phyloP scores from a whole-genome alignment of 306 rosid species.

The Vicia faba region DNA sequence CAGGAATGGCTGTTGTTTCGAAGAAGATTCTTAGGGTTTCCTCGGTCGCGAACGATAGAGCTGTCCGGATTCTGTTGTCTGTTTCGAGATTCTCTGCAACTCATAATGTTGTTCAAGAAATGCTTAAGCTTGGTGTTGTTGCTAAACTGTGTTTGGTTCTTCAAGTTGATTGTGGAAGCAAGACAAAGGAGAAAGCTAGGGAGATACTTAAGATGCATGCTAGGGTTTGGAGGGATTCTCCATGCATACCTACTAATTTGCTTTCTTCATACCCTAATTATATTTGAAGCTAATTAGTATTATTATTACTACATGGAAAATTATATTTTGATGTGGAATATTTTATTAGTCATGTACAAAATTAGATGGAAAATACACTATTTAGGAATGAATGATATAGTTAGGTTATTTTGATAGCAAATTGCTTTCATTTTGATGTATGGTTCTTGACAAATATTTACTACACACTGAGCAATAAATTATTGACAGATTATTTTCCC shows the following conservation, averaged over 20 bases:
- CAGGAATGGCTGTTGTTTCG: constrained; percentile 74
- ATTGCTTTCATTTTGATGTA: neutral
- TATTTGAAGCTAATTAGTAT: neutral
- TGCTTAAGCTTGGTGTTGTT: constrained; percentile 77
- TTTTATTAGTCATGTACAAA: constrained; percentile 25
- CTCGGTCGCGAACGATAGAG: constrained; percentile 60
- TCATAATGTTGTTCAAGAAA: constrained; percentile 61
- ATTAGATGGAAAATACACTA: constrained; percentile 30
- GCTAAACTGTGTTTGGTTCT: constrained; percentile 76
- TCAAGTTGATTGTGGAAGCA: constrained; percentile 78
- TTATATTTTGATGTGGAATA: neutral
- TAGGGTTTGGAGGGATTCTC: constrained; percentile 66
- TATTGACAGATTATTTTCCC: neutral
- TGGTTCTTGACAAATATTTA: neutral
- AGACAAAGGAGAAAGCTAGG: constrained; percentile 71
- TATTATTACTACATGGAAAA: neutral
- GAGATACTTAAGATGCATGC: constrained; percentile 78
- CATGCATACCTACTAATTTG: constrained; percentile 66
- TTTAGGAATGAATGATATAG: neutral
- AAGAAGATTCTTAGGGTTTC: constrained; percentile 88
- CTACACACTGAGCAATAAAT: neutral
- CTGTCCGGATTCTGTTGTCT: constrained; percentile 56
- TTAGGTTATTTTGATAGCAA: constrained; percentile 1
- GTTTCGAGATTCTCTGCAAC: constrained; percentile 65
- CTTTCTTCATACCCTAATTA: constrained; percentile 57